Evolutionary conservation across 1,284 basidiomycete species (phyloP), one percentile per base, ranked within the genome.

Genomic region (Ustilago sp.): DNA sequence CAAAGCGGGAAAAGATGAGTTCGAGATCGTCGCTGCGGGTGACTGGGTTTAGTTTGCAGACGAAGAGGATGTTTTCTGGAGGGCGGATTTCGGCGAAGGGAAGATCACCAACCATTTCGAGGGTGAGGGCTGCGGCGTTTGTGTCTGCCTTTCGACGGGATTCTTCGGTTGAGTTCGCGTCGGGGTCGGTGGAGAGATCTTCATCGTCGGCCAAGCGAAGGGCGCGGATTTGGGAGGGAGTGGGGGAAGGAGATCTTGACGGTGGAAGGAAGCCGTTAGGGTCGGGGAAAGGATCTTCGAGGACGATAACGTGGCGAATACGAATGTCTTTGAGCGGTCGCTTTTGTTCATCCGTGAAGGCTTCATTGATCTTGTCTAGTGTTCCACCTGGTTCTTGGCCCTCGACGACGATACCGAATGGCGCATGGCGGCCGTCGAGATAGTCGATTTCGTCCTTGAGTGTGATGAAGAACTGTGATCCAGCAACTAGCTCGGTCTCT

Each of bases 71-170:
- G 87, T 99, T 99, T 87, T 99, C 96, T 0, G 96, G 96, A 0
- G 97, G 97, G 48, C 95, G 91, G 48, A 99, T 94, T 82, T 98
- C 96, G 19, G 96, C 97, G 84, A 99, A 98, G 0, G 97, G 97
- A 60, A 99, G 88, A 87, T 99, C 97, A 54, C 96, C 96, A 68
- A 99, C 96, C 94, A 99, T 99, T 86, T 99, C 97, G 56, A 99
- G 90, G 2, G 97, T 99, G 13, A 99, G 88, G 0, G 96, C 97
- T 45, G 94, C 94, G 0, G 95, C 94, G 2, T 91, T 91, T 0
- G 96, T 95, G 0, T 95, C 95, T 66, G 92, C 92, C 85, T 91
- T 90, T 12, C 95, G 91, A 12, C 93, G 90, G 54, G 90, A 88
- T 17, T 89, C 89, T 80, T 96, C 96, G 48, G 91, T 91, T 70